Conservation (phyloP, 148 eudicot genomes). For the Pharnaceum exiguum region DNA sequence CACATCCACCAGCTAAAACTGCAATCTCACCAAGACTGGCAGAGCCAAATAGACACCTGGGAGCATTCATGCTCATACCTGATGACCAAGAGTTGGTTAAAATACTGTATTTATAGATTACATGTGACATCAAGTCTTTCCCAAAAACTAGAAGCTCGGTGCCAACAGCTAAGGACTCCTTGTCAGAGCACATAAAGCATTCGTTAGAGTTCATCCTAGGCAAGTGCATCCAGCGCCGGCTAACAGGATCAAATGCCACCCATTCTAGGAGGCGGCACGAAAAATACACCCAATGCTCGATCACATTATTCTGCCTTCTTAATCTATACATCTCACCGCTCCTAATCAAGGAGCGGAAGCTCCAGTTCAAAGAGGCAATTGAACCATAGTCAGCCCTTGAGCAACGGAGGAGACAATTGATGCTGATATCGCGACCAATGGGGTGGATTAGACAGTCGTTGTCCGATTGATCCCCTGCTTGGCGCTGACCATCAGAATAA, state of each 20-base stretch:
- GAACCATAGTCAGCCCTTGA: slow-evolving; percentile 68
- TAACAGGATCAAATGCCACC: slow-evolving; percentile 83
- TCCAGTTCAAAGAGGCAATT: slow-evolving; percentile 57
- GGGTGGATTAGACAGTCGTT: slow-evolving; percentile 41
- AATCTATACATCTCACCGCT: slow-evolving; percentile 63
- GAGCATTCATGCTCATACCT: slow-evolving; percentile 63
- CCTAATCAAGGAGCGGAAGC: slow-evolving; percentile 51
- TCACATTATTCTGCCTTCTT: slow-evolving; percentile 47
- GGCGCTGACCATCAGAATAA: slow-evolving; percentile 23
- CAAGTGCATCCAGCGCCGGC: slow-evolving; percentile 70
- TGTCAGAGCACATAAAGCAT: slow-evolving; percentile 66
- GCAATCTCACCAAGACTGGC: slow-evolving; percentile 81
- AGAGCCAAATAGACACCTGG: slow-evolving; percentile 87
- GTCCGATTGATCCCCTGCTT: slow-evolving; percentile 35
- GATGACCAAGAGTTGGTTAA: slow-evolving; percentile 72
- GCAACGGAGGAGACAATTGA: slow-evolving; percentile 52
- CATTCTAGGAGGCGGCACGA: slow-evolving; percentile 84
- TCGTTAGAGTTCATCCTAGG: slow-evolving; percentile 65
- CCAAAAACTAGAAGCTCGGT: slow-evolving; percentile 89
- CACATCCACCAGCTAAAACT: slow-evolving; percentile 84
- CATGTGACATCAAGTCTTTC: slow-evolving; percentile 48
- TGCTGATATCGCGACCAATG: slow-evolving; percentile 66
- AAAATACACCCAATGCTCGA: slow-evolving; percentile 87
- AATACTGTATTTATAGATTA: slow-evolving; percentile 57
- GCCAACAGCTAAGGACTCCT: slow-evolving; percentile 92